Percentiles rank a stretch among this genome's conserved stretches.
phyloP scores from a whole-genome alignment of 208 protist species.

The Leishmania amazonensis region DNA sequence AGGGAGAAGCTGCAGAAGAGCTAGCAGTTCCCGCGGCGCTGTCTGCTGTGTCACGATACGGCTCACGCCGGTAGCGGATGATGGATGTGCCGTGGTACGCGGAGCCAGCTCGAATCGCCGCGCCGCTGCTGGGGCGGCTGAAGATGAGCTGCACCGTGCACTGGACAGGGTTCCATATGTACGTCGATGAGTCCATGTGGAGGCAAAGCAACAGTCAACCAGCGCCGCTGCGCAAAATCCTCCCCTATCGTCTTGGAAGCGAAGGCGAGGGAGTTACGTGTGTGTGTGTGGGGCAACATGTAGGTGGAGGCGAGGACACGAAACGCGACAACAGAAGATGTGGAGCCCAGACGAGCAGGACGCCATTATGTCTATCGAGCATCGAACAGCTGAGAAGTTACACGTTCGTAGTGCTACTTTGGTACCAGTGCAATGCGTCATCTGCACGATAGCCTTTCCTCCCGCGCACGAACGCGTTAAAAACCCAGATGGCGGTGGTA shows the following conservation, averaged over 20 bases:
- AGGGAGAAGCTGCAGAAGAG: neutral
- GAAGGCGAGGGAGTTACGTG: neutral
- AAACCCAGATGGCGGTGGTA: no score
- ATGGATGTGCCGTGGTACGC: slow-evolving; percentile 53
- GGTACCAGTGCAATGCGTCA: no score
- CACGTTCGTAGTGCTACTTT: no score
- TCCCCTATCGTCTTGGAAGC: neutral
- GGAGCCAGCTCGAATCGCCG: slow-evolving; percentile 29
- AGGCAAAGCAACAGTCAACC: neutral
- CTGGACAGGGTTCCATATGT: slow-evolving; percentile 46
- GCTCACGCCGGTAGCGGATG: slow-evolving; percentile 49
- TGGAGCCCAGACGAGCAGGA: no score
- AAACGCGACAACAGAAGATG: neutral
- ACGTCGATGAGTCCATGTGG: neutral
- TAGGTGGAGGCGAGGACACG: neutral
- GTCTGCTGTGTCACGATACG: neutral
- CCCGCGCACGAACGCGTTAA: no score
- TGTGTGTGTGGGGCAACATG: neutral
- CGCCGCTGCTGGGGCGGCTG: slow-evolving; percentile 8
- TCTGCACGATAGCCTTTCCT: no score
- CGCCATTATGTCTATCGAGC: no score
- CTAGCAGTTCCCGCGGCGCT: neutral
- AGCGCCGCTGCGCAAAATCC: neutral
- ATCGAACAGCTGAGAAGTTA: no score
- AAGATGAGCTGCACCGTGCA: slow-evolving; percentile 68